A percentile compares a stretch with the other conserved stretches of the same genome.
Conservation (phyloP, 2,329 filamentous ascomycete genomes). For the Grosmannia serpens region DNA sequence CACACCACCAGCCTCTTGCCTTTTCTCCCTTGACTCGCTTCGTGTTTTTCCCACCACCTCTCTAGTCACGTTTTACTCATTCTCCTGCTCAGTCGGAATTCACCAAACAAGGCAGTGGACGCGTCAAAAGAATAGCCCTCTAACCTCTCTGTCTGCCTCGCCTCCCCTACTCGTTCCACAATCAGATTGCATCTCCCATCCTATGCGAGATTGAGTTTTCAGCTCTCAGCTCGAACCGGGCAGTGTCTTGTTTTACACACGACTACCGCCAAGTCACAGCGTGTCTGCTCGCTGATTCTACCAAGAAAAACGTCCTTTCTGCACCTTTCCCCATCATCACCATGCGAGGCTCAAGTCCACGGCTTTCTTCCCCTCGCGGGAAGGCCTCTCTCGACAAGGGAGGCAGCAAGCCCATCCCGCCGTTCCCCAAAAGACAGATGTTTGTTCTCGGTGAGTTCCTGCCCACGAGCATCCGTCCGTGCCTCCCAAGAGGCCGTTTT, state of each 20-base stretch:
- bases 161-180: background rate
- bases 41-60: background rate
- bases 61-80: no score
- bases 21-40: background rate
- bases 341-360: background rate
- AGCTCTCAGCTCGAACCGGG: background rate
- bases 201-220: background rate
- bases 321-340: background rate
- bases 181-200: background rate
- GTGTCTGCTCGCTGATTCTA: no score
- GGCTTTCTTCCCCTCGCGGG: background rate
- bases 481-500: background rate
- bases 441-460: constrained; percentile 23
- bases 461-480: background rate
- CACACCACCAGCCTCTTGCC: background rate
- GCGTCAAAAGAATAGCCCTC: no score
- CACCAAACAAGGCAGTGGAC: no score
- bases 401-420: constrained; percentile 14
- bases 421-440: constrained; percentile 26
- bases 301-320: background rate
- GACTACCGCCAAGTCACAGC: no score
- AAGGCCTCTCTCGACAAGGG: background rate
- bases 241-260: background rate
- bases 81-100: no score
- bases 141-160: background rate